Base-by-base conservation (phyloP, 495 filamentous ascomycete species). In the Tuber microsphaerosporum region DNA sequence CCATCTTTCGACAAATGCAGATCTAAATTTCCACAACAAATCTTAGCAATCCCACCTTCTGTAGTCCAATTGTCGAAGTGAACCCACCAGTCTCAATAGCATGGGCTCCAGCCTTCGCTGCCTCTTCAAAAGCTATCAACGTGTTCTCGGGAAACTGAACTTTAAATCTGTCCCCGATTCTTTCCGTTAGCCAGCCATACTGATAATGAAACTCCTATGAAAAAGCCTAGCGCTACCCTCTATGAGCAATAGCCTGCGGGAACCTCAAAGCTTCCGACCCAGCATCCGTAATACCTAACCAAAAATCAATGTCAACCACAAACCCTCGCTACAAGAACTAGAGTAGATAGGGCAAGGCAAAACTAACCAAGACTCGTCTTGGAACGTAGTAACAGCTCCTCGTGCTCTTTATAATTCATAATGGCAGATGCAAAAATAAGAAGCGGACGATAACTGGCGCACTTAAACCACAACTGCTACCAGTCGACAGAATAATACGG, bases 121-220 rank as follows among this genome's bases (percentile, higher is more conserved):
- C 94, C 4, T 85, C 90, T 65, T 85, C 84, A 84, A 97, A 95
- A 12, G 92, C 92, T 20, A 84, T 86, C 86, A 97, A 88, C 3
- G 92, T 91, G 83, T 98, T 98, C 84, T 98, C 94, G 0, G 94
- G 93, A 78, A 88, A 92, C 51, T 87, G 86, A 0, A 87, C 89
- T 80, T 91, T 94, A 85, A 80, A 82, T 2, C 80, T 82, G 74
- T n/a, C 75, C n/a, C n/a, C 56, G 2, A 31, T 31, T 31, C 56
- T 65, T 12, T 12, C 51, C 22, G 56, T 65, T n/a, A 56, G 51
- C 12, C 56, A 65, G 20, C 31, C n/a, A 8, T 31, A 17, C 56
- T 14, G 14, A 31, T n/a, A 65, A 6, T 14, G 26, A 16, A 31
- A 65, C 26, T 31, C n/a, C 56, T 45, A 26, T 41, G 51, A 41